Base-by-base conservation (phyloP, 148 eudicot genomes). In the Heliamphora exappendiculata region DNA sequence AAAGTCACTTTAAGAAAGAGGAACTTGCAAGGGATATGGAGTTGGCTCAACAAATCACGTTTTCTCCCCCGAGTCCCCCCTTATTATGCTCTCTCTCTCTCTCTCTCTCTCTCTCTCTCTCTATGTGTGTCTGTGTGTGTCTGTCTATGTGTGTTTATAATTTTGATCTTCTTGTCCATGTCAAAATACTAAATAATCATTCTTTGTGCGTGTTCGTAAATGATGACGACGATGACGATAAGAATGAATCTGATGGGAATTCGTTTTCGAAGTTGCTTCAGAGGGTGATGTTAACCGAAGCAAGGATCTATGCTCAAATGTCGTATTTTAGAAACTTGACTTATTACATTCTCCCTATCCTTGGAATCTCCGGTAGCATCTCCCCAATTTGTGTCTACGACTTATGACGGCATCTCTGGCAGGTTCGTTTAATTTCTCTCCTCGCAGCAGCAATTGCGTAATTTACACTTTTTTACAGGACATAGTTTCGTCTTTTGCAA, bases 321-420 rank as follows among this genome's bases (percentile, higher is more conserved):
- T 95, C 97, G 75, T 88, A 88, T 82, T 88, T 95, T 91, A 94
- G 98, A 29, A 88, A 76, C 44, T 80, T 92, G 79, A 94, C 99
- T 37, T 95, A 95, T 86, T 81, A 67, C 71, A 93, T 95, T 24
- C 88, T 97, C n/a, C 83, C n/a, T n/a, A n/a, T n/a, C n/a, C n/a
- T n/a, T n/a, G n/a, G n/a, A n/a, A n/a, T n/a, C n/a, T n/a, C n/a
- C n/a, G n/a, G n/a, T n/a, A n/a, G n/a, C n/a, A n/a, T n/a, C n/a
- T n/a, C n/a, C n/a, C n/a, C n/a, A n/a, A n/a, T n/a, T n/a, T n/a
- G n/a, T n/a, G n/a, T n/a, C n/a, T n/a, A n/a, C n/a, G n/a, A n/a
- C n/a, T n/a, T n/a, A n/a, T n/a, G n/a, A n/a, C n/a, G n/a, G n/a
- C n/a, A n/a, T n/a, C n/a, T n/a, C n/a, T n/a, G n/a, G n/a, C n/a